Base-by-base conservation (phyloP, 192 early-diverging fungal species). In the Gonapodya prolifera region DNA sequence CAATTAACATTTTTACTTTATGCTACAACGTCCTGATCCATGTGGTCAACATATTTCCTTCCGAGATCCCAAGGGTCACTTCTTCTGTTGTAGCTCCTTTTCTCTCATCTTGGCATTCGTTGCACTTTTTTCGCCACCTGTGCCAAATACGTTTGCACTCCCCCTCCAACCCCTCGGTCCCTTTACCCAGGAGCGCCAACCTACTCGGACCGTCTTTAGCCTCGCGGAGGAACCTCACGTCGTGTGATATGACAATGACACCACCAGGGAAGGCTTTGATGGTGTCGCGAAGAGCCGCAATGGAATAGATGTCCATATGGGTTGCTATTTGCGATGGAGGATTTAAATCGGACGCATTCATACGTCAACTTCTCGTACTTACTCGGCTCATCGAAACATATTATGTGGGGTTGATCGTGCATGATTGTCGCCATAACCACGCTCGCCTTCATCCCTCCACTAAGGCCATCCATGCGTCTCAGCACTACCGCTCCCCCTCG, bases 201-300 rank as follows among this genome's bases (percentile, higher is more conserved):
- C 71, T 2, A 29, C 71, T 61, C 23, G 45, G 45, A 61, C 45
- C 45, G 8, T 8, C 45, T 16, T 8, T 61, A 23, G 8, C 71
- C 71, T 73, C 32, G 16, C 71, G 71, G 61, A 96, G 82, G 83
- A 97, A 97, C 81, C 90, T 91, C 33, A 89, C 87, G 80, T 98
- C 95, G 89, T 98, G 96, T 34, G 89, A 91, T 23, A 98, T 94
- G 23, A 94, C 61, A 18, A 96, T 81, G 1, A 96, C 86, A 0
- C 91, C 89, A 0, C 95, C 96, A 1, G 84, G 78, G 77, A 84
- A 96, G 45, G 84, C 86, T 78, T 89, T 86, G 75, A 98, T 79
- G 0, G 90, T 89, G 0, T 90, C 85, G 31, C 91, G 83, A 33
- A 96, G 83, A 13, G 90, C 89, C 34, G 92, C 87, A 75, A 94